Evolutionary conservation across 805 yeast species (phyloP).

Genomic region (Barnettozyma pratensis): DNA sequence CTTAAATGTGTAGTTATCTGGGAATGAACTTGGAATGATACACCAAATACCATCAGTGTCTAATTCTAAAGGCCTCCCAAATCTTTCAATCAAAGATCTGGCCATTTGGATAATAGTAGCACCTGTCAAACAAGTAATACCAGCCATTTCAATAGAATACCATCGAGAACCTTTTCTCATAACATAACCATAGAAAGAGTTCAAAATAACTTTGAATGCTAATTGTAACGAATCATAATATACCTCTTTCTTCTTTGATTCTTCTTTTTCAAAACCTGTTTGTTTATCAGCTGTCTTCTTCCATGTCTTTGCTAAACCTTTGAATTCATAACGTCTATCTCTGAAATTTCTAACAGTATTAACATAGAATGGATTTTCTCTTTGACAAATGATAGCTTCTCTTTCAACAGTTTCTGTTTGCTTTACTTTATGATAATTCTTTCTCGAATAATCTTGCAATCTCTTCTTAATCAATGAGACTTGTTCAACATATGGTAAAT

Average conservation of each 20-base stretch:
- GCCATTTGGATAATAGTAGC: constrained; percentile 99
- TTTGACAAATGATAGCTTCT: constrained; percentile 92
- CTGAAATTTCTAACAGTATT: constrained; percentile 91
- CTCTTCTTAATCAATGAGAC: constrained; percentile 71
- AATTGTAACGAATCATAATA: constrained; percentile 91
- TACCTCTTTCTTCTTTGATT: constrained; percentile 90
- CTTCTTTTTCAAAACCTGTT: constrained; percentile 60
- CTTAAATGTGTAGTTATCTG: constrained; percentile 75
- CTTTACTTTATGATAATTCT: constrained; percentile 76
- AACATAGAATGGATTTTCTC: constrained; percentile 96
- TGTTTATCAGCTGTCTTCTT: constrained; percentile 68
- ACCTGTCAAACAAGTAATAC: constrained; percentile 96
- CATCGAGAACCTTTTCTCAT: constrained; percentile 99
- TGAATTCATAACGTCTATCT: constrained; percentile 94
- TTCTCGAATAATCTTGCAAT: constrained; percentile 76
- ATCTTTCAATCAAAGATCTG: constrained; percentile 77
- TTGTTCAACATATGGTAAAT: constrained; percentile 72
- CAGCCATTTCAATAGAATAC: constrained; percentile 99
- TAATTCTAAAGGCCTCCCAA: constrained; percentile 92
- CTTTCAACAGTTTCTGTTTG: constrained; percentile 80
- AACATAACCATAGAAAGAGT: constrained; percentile 96
- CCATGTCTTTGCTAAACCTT: constrained; percentile 92
- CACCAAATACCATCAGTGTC: constrained; percentile 99
- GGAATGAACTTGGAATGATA: constrained; percentile 88
- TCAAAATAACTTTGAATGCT: constrained; percentile 94